Conservation (phyloP, 371 early-diverging fungal genomes). For the Apophysomyces variabilis region DNA sequence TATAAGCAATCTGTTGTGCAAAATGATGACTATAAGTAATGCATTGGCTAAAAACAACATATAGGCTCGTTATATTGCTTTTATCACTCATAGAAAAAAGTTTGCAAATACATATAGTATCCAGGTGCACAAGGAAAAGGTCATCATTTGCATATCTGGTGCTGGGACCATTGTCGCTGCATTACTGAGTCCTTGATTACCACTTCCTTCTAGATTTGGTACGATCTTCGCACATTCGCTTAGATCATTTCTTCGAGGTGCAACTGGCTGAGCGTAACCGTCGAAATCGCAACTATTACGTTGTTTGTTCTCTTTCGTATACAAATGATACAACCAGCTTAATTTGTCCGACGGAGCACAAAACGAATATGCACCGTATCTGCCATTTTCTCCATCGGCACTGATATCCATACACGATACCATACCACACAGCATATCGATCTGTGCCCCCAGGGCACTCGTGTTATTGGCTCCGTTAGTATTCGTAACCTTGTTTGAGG, state of each 20-base stretch:
- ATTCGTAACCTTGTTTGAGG: constrained; percentile 47
- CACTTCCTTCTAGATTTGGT: constrained; percentile 20
- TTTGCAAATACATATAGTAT: no score
- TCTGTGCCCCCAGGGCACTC: constrained; percentile 33
- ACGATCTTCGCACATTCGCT: constrained; percentile 32
- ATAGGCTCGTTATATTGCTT: no score
- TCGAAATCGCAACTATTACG: constrained; percentile 39
- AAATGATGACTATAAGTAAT: no score
- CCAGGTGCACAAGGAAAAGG: no score
- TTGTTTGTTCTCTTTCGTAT: constrained; percentile 24
- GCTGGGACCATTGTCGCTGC: not conserved
- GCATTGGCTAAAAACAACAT: no score
- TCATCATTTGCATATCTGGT: not conserved
- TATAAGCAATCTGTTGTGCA: no score
- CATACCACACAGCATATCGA: constrained; percentile 59
- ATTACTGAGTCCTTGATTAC: not conserved
- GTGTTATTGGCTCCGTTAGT: constrained; percentile 26
- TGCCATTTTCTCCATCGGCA: constrained; percentile 54
- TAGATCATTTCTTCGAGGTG: constrained; percentile 42
- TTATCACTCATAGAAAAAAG: no score
- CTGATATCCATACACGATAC: constrained; percentile 59
- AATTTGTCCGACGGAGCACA: constrained; percentile 59
- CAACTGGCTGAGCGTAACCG: constrained; percentile 38
- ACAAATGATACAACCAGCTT: constrained; percentile 47
- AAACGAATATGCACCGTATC: constrained; percentile 60